Conservation (phyloP, 2,329 filamentous ascomycete species). For the Fusarium miscanthi region DNA sequence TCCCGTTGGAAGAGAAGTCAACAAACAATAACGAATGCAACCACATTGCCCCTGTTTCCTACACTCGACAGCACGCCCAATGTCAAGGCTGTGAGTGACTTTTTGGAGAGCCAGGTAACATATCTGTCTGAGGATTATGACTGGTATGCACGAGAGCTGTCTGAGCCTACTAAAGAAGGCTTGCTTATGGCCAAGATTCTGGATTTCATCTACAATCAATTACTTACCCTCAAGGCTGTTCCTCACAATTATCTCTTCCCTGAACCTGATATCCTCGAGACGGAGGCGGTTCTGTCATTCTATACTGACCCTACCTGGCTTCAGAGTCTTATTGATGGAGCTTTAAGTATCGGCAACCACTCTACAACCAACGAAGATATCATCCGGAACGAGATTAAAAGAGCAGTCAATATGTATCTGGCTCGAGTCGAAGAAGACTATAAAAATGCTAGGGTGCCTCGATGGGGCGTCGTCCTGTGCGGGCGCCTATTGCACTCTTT, state of each 20-base stretch:
- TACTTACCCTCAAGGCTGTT: background rate
- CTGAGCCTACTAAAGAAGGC: background rate
- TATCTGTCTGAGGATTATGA: background rate
- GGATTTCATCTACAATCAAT: background rate
- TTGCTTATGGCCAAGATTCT: background rate
- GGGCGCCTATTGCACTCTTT: background rate
- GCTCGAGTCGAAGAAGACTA: background rate
- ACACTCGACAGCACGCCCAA: background rate
- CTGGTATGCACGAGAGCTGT: background rate
- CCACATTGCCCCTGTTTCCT: background rate
- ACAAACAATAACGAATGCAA: background rate
- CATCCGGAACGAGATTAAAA: background rate
- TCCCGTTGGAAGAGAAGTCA: background rate
- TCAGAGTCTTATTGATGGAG: background rate
- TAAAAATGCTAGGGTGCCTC: background rate
- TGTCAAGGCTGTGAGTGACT: too few species aligned
- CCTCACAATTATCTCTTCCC: background rate
- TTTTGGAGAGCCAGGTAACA: too few species aligned
- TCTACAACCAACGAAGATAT: background rate
- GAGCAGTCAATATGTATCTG: background rate
- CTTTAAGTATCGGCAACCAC: background rate
- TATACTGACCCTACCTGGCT: background rate
- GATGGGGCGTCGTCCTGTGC: background rate
- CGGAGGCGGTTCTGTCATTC: background rate
- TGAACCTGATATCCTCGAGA: background rate